Base-by-base conservation (phyloP, 2,329 filamentous ascomycete species). In the Penicillium janthinellum region DNA sequence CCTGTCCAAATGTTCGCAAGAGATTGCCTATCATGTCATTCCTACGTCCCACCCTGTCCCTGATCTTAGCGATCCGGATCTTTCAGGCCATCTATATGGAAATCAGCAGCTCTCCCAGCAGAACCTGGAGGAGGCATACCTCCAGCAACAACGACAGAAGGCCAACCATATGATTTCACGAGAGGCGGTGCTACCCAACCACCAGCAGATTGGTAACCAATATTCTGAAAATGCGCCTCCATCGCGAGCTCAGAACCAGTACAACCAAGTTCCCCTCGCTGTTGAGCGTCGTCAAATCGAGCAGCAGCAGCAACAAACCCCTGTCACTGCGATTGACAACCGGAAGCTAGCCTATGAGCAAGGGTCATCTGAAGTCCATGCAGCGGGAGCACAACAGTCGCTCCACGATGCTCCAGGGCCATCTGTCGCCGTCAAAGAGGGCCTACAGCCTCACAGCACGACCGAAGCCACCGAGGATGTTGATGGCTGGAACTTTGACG, bases 401-500 rank as follows among this genome's bases (percentile, higher is more conserved):
- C 79, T 77, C 41, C 88, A 82, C 64, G 86, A 90, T 68, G 77
- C 78, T 25, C 84, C 84, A 67, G 85, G 85, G 20, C 78, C 84
- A 51, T 81, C 82, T 51, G 76, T 85, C 50, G 69, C 76, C 3
- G 62, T 66, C 5, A 77, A 28, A 41, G 49, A 83, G 51, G 78
- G 81, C n/a, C 66, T 72, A 44, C 64, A 72, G 59, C 20, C 79
- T 79, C 47, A 79, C 70, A 77, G 25, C 81, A 86, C 55, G 15
- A 52, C 49, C 5, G 69, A 72, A 34, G 88, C 70, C 53, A 67
- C 70, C 38, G 78, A 82, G 4, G 87, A 90, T 59, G 72, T 83
- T 0, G 93, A 96, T 70, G 91, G 86, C 8, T 99, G 95, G 95
- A 93, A 96, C 70, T 99, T 99, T 67, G 91, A 94, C 56, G 92